Evolutionary conservation across 192 early-diverging fungal species (phyloP), one percentile per base, ranked within the genome.

Genomic region (Mortierella hygrophila): DNA sequence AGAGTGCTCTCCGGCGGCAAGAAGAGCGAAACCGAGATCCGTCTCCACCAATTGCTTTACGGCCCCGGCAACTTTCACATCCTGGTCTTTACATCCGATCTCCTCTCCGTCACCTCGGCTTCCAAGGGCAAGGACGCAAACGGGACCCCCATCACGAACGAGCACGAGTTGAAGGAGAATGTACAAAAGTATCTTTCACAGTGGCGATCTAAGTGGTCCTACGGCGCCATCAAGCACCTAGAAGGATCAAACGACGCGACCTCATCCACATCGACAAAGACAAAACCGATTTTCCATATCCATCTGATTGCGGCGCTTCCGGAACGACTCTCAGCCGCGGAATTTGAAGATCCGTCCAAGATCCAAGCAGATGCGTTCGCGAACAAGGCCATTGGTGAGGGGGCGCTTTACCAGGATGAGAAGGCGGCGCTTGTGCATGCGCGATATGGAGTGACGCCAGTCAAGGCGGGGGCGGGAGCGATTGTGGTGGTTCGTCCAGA

Each of bases 1-100:
- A 18, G 55, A 26, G 41, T 85, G 1, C 69, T 85, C 5, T 26
- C 46, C 16, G 75, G 69, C 5, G 84, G 79, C 18, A 42, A 73
- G 29, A 35, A 29, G 9, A 44, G 70, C 6, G 74, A 70, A 2
- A 72, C 63, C 2, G 37, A 44, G 13, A 41, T 76, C 0, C 84
- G 84, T 8, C 63, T 86, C 6, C 75, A 78, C n/a, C 84, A 81
- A 54, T 63, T 86, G 47, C 70, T 81, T 23, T 23, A 54, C 44
- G 84, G 84, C 1, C 84, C 84, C 8, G 84, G 84, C 7, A 78
- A 65, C n/a, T 86, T 86, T 42, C 84, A 86, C 37, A 69, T 86
- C 26, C 49, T 86, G n/a, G 84, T 86, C 40, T 86, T 86, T 44
- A 81, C 79, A 1, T 77, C 84, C 4, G 79, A 86, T 54, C 80